Evolutionary conservation across 179 eudicot genomes (phyloP).

Genomic region (Vitellaria paradoxa): DNA sequence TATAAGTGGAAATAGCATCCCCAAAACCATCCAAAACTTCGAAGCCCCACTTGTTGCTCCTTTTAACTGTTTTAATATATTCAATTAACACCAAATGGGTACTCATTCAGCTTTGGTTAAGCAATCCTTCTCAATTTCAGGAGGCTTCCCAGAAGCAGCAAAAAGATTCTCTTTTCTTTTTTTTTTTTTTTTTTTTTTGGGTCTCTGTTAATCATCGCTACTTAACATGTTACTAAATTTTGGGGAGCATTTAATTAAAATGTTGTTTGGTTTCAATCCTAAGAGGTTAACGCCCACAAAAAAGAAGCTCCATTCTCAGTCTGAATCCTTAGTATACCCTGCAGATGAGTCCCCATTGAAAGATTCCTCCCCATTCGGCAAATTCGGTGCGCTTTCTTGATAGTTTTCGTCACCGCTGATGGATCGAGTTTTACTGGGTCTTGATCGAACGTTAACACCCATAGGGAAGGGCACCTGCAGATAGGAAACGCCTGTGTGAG

Average conservation of each 20-base stretch:
- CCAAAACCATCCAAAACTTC: constrained; percentile 26
- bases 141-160: constrained; percentile 11
- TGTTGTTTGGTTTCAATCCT: constrained; percentile 4
- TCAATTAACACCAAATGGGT: constrained; percentile 8
- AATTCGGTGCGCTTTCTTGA: constrained; percentile 36
- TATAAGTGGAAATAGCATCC: background rate
- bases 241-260: constrained; percentile 9
- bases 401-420: constrained; percentile 42
- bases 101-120: constrained; percentile 18
- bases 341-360: constrained; percentile 45
- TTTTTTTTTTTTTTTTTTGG: background rate
- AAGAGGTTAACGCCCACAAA: constrained; percentile 27
- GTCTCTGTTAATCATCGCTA: constrained; percentile 11
- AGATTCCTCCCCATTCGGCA: constrained; percentile 41
- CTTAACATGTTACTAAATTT: constrained; percentile 22
- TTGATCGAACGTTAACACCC: constrained; percentile 54
- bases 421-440: constrained; percentile 43
- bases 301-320: constrained; percentile 33
- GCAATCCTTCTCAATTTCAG: constrained; percentile 9
- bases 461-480: constrained; percentile 75
- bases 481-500: background rate
- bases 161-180: background rate
- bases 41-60: constrained; percentile 23
- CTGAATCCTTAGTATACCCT: constrained; percentile 48
- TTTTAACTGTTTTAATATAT: background rate